phyloP scores from a whole-genome alignment of 2,329 filamentous ascomycete species.

The Fusarium sp. region DNA sequence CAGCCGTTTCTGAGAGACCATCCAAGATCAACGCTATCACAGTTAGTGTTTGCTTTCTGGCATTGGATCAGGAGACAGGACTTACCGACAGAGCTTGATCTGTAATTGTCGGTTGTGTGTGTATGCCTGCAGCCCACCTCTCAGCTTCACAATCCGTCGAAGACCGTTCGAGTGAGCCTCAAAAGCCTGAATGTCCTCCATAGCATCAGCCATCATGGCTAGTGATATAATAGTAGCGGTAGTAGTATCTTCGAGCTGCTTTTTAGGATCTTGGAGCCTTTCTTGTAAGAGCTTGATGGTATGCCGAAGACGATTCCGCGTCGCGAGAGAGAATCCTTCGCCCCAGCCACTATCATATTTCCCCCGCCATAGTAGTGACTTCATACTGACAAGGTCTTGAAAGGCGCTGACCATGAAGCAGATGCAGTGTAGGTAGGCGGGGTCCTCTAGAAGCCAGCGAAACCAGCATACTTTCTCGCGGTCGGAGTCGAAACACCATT shows the following conservation, averaged over 20 bases:
- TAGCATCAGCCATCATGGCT: slow-evolving; percentile 43
- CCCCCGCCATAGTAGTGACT: background rate
- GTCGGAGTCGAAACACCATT: slow-evolving; percentile 48
- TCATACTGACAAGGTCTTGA: slow-evolving; percentile 29
- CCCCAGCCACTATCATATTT: background rate
- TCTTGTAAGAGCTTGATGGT: slow-evolving; percentile 40
- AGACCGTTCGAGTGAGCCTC: slow-evolving; percentile 43
- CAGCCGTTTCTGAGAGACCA: slow-evolving; percentile 46
- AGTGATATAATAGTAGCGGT: slow-evolving; percentile 39
- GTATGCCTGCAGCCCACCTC: slow-evolving; percentile 47
- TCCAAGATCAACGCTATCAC: slow-evolving; percentile 46
- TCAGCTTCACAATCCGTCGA: slow-evolving; percentile 44
- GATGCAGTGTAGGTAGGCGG: slow-evolving; percentile 44
- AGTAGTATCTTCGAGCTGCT: slow-evolving; percentile 39
- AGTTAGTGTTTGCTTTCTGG: background rate
- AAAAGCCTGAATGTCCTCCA: slow-evolving; percentile 37
- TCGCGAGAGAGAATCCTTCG: slow-evolving; percentile 27
- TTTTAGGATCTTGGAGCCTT: slow-evolving; percentile 26
- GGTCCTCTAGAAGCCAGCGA: slow-evolving; percentile 48
- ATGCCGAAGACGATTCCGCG: slow-evolving; percentile 22
- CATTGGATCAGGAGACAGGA: rapidly evolving
- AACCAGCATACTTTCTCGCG: slow-evolving; percentile 45
- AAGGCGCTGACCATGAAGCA: slow-evolving; percentile 47
- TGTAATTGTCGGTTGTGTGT: slow-evolving; percentile 45
- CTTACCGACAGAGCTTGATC: slow-evolving; percentile 50